Evolutionary conservation across 2,329 filamentous ascomycete genomes (phyloP).

Genomic region (Hymenoscyphus albidus): DNA sequence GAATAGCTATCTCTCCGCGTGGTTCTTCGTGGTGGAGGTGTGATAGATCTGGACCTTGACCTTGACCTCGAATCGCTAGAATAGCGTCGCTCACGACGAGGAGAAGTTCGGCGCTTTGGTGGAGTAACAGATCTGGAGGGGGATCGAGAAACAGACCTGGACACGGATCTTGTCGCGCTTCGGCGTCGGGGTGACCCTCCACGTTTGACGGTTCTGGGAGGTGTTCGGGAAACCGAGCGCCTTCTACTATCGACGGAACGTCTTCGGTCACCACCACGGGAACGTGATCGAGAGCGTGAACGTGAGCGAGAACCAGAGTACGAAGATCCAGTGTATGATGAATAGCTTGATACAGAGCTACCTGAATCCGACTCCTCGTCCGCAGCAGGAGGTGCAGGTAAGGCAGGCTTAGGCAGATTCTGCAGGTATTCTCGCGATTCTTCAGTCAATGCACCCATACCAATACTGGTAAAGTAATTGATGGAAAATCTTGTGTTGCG

Average conservation of each 20-base stretch:
- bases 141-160: constrained; percentile 26
- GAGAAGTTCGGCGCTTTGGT: constrained; percentile 24
- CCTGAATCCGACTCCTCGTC: constrained; percentile 58
- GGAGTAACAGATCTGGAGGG: constrained; percentile 25
- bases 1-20: constrained; percentile 21
- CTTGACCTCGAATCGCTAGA: constrained; percentile 27
- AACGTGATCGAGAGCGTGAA: constrained; percentile 25
- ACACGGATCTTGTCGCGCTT: constrained; percentile 29
- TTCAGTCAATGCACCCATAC: constrained; percentile 91
- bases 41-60: neutral
- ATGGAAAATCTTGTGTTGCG: constrained; percentile 94
- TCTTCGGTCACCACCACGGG: constrained; percentile 18
- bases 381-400: constrained; percentile 60
- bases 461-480: constrained; percentile 99
- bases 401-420: constrained; percentile 80
- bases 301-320: constrained; percentile 45
- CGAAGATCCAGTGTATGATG: constrained; percentile 64
- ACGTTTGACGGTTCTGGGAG: constrained; percentile 18
- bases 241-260: constrained; percentile 18
- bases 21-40: constrained; percentile 19
- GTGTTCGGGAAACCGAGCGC: constrained; percentile 24
- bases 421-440: constrained; percentile 89
- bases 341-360: constrained; percentile 70
- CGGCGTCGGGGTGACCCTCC: constrained; percentile 25
- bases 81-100: constrained; percentile 21